Evolutionary conservation across 352 stramenopile species (phyloP), one percentile per base, ranked within the genome.

Genomic region (Globisporangium apiculatum): DNA sequence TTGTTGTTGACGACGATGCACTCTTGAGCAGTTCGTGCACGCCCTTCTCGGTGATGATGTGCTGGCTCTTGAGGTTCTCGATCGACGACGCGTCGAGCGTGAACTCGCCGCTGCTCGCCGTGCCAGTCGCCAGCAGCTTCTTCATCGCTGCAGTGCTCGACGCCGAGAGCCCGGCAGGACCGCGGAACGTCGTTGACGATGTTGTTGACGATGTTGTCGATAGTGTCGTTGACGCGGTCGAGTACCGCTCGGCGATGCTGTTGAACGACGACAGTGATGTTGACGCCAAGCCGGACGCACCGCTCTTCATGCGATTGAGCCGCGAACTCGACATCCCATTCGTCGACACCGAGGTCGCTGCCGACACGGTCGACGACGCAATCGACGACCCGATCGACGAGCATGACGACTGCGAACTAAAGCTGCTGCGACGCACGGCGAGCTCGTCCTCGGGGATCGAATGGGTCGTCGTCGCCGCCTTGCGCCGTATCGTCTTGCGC

Each of bases 1-100:
- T 31, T 3, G 24, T 31, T 31, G 24, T 3, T 40, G 73, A 65
- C 15, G 72, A 82, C 37, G 73, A 42, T 2, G 72, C 75, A 5
- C 76, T 74, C 41, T 66, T 78, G 35, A 91, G 66, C n/a, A 91
- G 55, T 46, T 88, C 71, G 43, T 81, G 69, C 3, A 88, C 78
- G 0, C 72, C 81, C 55, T 80, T 72, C 41, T 86, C 81, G 0
- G 81, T 73, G 45, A 86, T 58, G 6, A 74, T 68, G 53, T 91
- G 82, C 31, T 87, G 78, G n/a, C 79, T 69, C 61, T 83, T 87
- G 37, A 90, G 62, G n/a, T 78, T 74, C 53, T 78, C 66, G 7
- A 90, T 61, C 4, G 64, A 69, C 38, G 69, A 60, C 31, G 75
- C 58, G 43, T 71, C 74, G 41, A 83, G 43, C 35, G 63, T 71